Evolutionary conservation across 2,329 filamentous ascomycete species (phyloP).

Genomic region (Pseudopithomyces chartarum): DNA sequence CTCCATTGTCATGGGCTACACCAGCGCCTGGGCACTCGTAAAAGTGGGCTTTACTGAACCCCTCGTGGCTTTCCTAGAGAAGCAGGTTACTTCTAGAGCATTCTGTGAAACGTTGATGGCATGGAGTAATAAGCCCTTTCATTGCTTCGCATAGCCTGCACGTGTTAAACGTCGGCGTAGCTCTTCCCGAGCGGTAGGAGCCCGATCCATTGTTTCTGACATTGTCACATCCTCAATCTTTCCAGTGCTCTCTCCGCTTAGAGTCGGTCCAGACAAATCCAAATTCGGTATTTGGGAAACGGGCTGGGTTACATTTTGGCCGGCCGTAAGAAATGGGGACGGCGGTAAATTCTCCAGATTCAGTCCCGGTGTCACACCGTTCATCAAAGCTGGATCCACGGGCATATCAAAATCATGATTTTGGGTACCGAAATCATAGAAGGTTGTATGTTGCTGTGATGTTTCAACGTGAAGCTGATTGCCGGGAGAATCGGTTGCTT

Average conservation of each 20-base stretch:
- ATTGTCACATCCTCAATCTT: slow-evolving; percentile 10
- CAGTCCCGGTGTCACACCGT: slow-evolving; percentile 27
- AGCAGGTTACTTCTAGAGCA: too few relatives aligned
- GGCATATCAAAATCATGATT: slow-evolving; percentile 59
- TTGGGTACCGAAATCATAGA: slow-evolving; percentile 34
- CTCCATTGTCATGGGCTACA: too few relatives aligned
- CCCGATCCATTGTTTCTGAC: slow-evolving; percentile 9
- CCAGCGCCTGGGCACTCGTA: too few relatives aligned
- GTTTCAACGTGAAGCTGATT: slow-evolving; percentile 36
- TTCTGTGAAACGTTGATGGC: background rate
- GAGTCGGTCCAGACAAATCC: slow-evolving; percentile 12
- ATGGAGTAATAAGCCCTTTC: background rate
- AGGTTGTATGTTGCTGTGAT: slow-evolving; percentile 39
- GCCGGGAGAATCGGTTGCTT: slow-evolving; percentile 30
- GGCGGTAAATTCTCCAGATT: slow-evolving; percentile 39
- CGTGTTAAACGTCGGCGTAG: slow-evolving; percentile 26
- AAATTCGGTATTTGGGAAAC: slow-evolving; percentile 16
- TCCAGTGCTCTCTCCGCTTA: slow-evolving; percentile 5
- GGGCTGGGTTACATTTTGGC: slow-evolving; percentile 11
- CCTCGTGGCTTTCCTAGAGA: too few relatives aligned
- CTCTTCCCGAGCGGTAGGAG: slow-evolving; percentile 29
- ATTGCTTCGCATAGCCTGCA: slow-evolving; percentile 7
- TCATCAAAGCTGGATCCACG: slow-evolving; percentile 66
- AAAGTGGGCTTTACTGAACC: too few relatives aligned
- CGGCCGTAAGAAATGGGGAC: slow-evolving; percentile 39